Conservation (phyloP, 345 rosid genomes). For the Barbarea vulgaris region DNA sequence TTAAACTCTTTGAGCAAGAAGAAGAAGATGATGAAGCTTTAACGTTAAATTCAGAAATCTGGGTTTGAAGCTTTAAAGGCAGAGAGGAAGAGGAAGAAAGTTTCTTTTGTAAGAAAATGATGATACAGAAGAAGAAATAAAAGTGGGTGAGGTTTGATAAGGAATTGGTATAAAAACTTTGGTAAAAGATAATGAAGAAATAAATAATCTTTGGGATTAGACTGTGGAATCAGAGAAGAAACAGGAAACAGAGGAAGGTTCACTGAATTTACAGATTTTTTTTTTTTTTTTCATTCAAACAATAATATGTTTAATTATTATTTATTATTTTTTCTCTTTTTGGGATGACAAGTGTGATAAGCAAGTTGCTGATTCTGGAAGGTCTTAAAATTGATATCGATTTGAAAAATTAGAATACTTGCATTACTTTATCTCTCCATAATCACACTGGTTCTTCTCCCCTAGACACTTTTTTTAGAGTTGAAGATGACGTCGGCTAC, state of each 20-base stretch:
- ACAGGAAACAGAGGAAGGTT: slow-evolving; percentile 41
- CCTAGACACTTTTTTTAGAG: slow-evolving; percentile 21
- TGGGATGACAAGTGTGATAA: slow-evolving; percentile 38
- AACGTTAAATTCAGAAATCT: neutral
- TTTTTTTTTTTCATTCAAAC: neutral
- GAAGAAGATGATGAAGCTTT: neutral
- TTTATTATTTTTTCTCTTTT: slow-evolving; percentile 4
- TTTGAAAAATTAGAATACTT: slow-evolving; percentile 3
- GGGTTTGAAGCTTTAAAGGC: slow-evolving; percentile 7
- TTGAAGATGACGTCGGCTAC: neutral
- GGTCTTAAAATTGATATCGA: slow-evolving; percentile 11
- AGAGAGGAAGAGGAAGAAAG: neutral
- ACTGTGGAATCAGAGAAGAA: slow-evolving; percentile 34
- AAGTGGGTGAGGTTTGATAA: slow-evolving; percentile 15
- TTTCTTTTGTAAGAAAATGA: slow-evolving; percentile 18
- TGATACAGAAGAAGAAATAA: slow-evolving; percentile 24
- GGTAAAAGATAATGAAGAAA: slow-evolving; percentile 30
- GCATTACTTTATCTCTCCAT: neutral
- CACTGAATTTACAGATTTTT: slow-evolving; percentile 41
- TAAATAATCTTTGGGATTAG: slow-evolving; percentile 25
- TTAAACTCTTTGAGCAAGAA: neutral
- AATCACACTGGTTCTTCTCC: slow-evolving; percentile 41
- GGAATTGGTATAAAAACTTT: neutral
- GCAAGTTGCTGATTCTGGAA: slow-evolving; percentile 44
- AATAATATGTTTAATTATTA: neutral